Conservation (phyloP, 2,329 filamentous ascomycete species). For the Phoma sp. region DNA sequence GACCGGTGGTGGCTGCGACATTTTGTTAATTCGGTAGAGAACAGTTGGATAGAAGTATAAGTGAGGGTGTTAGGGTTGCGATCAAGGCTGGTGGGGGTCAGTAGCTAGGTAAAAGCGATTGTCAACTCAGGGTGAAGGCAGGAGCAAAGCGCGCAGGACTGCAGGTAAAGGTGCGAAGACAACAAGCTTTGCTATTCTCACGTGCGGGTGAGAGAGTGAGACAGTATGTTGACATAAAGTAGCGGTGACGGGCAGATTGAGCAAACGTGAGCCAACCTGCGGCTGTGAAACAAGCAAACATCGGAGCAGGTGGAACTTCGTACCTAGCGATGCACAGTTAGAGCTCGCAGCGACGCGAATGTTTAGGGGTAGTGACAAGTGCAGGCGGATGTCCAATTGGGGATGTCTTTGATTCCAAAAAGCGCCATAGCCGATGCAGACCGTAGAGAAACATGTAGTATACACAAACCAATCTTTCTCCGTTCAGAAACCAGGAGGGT, state of each 20-base stretch:
- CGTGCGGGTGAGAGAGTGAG: background rate
- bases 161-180: conserved; percentile 1
- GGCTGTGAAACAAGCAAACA: background rate
- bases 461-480: conserved; percentile 23
- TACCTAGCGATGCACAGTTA: background rate
- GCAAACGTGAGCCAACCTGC: background rate
- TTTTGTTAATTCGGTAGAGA: background rate
- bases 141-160: background rate
- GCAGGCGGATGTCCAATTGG: background rate
- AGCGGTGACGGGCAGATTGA: background rate
- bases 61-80: background rate
- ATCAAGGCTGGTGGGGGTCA: background rate
- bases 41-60: background rate
- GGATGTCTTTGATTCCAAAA: conserved; percentile 13
- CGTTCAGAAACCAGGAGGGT: conserved; percentile 86
- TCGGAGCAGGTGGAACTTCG: background rate
- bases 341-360: background rate
- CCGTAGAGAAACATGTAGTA: conserved; percentile 33
- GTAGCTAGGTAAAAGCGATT: background rate
- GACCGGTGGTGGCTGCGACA: background rate
- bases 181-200: background rate
- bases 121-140: conserved; percentile 12
- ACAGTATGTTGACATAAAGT: background rate
- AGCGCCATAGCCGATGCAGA: conserved; percentile 26
- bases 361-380: background rate